Percentiles rank a stretch among this genome's conserved stretches.
phyloP scores from a whole-genome alignment of 345 rosid genomes.

The Bruguiera parviflora region DNA sequence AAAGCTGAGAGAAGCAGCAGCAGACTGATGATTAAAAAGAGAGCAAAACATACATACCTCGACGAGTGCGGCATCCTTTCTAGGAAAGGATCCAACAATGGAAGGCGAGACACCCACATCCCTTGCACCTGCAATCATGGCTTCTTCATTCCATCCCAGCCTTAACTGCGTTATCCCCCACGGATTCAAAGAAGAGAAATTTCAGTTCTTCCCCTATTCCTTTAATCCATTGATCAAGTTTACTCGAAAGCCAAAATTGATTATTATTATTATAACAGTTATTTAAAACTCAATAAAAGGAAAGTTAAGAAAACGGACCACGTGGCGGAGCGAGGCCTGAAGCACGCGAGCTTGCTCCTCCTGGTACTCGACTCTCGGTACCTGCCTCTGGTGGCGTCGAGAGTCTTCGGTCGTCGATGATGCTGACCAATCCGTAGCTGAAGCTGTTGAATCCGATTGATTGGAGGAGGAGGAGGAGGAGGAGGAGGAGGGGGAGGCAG shows the following conservation, averaged over 20 bases:
- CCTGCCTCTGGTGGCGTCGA: conserved; percentile 36
- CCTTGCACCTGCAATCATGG: conserved; percentile 86
- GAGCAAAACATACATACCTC: conserved; percentile 44
- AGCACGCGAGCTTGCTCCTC: conserved; percentile 81
- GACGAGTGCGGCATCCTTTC: conserved; percentile 82
- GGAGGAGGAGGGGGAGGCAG: too few species aligned
- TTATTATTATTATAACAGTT: not conserved
- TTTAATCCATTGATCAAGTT: too few species aligned
- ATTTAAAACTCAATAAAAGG: not conserved
- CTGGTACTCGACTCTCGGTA: conserved; percentile 49
- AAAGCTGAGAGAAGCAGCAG: too few species aligned
- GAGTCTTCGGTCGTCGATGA: conserved; percentile 38
- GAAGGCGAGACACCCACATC: conserved; percentile 91
- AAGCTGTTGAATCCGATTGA: conserved; percentile 33
- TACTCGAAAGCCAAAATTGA: not conserved
- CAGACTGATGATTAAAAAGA: too few species aligned
- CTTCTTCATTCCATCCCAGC: conserved; percentile 82
- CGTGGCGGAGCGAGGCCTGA: conserved; percentile 70
- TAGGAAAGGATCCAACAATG: conserved; percentile 73
- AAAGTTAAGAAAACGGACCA: conserved; percentile 40
- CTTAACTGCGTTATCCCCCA: conserved; percentile 36
- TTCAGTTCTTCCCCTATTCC: too few species aligned
- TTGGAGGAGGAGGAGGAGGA: conserved; percentile 16
- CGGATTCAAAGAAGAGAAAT: not conserved
- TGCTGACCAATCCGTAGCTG: conserved; percentile 16